Conservation (phyloP, 148 eudicot genomes). For the Vaccinium darrowii region DNA sequence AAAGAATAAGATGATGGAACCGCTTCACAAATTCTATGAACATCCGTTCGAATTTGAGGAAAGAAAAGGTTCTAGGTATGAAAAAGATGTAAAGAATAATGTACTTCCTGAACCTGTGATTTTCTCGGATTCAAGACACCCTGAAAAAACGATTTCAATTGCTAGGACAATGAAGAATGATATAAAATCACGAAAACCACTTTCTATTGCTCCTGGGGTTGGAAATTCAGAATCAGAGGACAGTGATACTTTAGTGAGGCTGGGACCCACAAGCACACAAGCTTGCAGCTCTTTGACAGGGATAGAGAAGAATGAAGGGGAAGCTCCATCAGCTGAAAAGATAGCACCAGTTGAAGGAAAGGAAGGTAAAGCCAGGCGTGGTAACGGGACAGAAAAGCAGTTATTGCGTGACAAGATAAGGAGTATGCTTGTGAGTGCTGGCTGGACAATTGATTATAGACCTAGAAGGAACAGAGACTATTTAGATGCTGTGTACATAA, state of each 20-base stretch:
- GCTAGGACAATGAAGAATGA: constrained; percentile 36
- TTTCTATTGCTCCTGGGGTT: constrained; percentile 1
- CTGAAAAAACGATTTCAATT: constrained; percentile 32
- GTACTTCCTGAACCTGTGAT: constrained; percentile 27
- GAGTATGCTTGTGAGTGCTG: constrained; percentile 73
- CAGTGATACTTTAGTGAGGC: constrained; percentile 46
- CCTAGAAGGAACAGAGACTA: constrained; percentile 95
- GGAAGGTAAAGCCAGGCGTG: constrained; percentile 69
- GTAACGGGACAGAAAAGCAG: constrained; percentile 94
- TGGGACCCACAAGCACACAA: constrained; percentile 32
- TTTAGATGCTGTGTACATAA: constrained; percentile 91
- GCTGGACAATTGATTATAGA: constrained; percentile 98
- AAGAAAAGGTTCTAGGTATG: constrained; percentile 38
- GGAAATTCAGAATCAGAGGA: constrained; percentile 37
- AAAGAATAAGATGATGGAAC: constrained; percentile 42
- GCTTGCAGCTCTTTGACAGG: constrained; percentile 26
- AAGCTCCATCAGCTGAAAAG: constrained; percentile 42
- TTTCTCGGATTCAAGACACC: constrained; percentile 40
- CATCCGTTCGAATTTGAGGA: constrained; percentile 29
- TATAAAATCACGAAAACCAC: constrained; percentile 29
- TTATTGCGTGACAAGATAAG: constrained; percentile 78
- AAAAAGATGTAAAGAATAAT: constrained; percentile 43
- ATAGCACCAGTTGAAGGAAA: constrained; percentile 43
- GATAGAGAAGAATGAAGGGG: constrained; percentile 32
- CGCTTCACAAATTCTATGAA: constrained; percentile 28